Percentiles rank a stretch among this genome's conserved stretches.
Conservation (phyloP, 306 rosid genomes). For the Trichosanthes truncata region DNA sequence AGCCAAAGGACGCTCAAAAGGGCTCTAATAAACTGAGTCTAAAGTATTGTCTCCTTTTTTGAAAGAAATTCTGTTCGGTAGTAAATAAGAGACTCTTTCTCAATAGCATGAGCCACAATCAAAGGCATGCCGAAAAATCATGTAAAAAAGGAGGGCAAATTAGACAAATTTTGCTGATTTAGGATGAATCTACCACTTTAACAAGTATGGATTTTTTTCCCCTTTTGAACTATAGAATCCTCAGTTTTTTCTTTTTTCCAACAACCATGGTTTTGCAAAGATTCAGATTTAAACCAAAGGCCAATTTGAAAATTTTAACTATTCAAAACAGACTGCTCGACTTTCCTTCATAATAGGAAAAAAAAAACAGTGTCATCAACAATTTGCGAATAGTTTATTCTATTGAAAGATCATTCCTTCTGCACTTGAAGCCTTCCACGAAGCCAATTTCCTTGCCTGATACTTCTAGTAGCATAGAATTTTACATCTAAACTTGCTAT, state of each 20-base stretch:
- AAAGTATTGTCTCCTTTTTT: neutral
- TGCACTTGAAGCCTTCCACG: too few relatives aligned
- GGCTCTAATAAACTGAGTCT: neutral
- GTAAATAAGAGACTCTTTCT: neutral
- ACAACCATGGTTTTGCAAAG: neutral
- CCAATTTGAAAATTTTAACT: neutral
- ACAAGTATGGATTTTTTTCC: neutral
- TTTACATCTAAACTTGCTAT: neutral
- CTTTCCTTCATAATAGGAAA: neutral
- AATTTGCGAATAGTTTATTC: neutral
- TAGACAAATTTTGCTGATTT: neutral
- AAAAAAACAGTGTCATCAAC: neutral
- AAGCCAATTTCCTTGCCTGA: neutral
- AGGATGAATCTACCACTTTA: neutral
- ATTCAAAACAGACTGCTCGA: too few relatives aligned
- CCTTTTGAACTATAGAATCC: neutral
- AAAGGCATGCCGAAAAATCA: neutral
- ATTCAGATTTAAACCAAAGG: neutral
- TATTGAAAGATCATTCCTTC: neutral
- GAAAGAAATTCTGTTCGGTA: neutral
- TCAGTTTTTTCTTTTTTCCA: neutral
- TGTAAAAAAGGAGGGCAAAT: neutral
- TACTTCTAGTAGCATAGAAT: neutral
- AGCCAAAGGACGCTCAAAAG: neutral
- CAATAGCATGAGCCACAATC: neutral